Evolutionary conservation across 768 basidiomycete genomes (phyloP), one percentile per base, ranked within the genome.

Genomic region (Cubamyces lactineus): DNA sequence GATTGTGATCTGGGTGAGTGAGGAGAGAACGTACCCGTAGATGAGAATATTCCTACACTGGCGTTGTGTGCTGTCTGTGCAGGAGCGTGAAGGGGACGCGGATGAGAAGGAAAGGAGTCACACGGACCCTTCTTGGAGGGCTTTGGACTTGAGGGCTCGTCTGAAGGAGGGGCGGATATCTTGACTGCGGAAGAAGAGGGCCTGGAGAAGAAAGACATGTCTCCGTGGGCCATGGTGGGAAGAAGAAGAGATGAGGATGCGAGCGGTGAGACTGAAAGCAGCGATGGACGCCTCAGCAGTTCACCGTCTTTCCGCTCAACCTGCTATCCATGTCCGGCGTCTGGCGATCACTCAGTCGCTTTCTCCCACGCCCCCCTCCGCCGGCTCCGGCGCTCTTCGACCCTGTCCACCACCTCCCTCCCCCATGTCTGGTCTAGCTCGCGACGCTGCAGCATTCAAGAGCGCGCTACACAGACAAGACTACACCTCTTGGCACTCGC

Each of bases 1-100:
- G 57, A 21, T 47, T 12, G 26, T 53, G 52, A 7, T 9, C 24
- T 1, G n/a, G 17, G 21, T 1, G 39, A 3, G 12, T 6, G 4
- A 16, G 1, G 19, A 38, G 2, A 23, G 26, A 2, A 63, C 74
- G 66, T 76, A 95, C 94, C 95, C 94, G 72, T 95, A 91, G 65
- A 96, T 95, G 73, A 91, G 78, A 53, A 95, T 86, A 79, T 97
- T 96, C 71, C 91, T 86, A 76, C 94, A 97, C 70, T 94, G 89
- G 55, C 89, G 84, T 73, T 88, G 86, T 15, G 83, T 80, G 48
- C 84, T 80, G 76, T 91, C 89, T 91, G 70, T 43, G 43, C 64
- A 23, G 24, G 49, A 41, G 16, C 21, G 64, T 61, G 34, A 66
- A 59, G 52, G 59, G 57, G 46, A 66, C 57, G 55, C 56, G 53